A percentile compares a stretch with the other conserved stretches of the same genome.
These are phyloP conservation scores for Talaromyces atroroseus DNA, from an alignment of 2,329 filamentous ascomycete genomes.

Conservation along the genomic window DNA sequence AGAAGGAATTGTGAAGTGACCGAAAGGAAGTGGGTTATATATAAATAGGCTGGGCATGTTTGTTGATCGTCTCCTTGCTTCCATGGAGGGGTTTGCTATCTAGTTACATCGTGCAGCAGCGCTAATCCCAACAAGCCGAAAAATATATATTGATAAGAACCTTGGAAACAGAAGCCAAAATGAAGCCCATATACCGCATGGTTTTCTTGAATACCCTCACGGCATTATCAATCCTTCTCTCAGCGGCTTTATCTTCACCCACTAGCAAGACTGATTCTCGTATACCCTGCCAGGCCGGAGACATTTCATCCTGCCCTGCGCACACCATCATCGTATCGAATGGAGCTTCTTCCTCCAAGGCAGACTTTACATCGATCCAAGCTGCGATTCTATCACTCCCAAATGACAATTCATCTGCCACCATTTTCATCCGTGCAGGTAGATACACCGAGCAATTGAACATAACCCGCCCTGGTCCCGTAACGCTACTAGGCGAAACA, in stretches of 20 bases:
- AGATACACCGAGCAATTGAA: conserved; percentile 62
- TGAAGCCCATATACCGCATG: not conserved
- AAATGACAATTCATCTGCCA: conserved; percentile 41
- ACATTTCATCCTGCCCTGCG: conserved; percentile 21
- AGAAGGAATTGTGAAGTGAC: no score
- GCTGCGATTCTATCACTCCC: conserved; percentile 45
- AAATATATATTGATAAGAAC: not conserved
- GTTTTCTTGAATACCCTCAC: not conserved
- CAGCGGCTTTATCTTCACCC: not conserved
- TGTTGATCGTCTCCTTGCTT: no score
- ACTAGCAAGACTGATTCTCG: conserved; percentile 8
- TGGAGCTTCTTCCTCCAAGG: conserved; percentile 13
- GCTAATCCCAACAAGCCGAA: not conserved
- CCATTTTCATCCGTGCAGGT: conserved; percentile 57
- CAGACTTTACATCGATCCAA: conserved; percentile 40
- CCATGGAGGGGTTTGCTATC: no score
- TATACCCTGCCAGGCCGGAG: conserved; percentile 21
- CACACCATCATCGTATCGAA: conserved; percentile 26
- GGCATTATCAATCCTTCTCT: not conserved
- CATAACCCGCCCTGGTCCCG: conserved; percentile 55
- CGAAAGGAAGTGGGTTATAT: not conserved
- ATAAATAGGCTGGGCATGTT: not conserved
- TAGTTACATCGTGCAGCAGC: not conserved
- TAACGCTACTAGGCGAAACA: conserved; percentile 58
- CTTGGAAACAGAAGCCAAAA: not conserved